phyloP scores from a whole-genome alignment of 225 moss, liverwort and hornwort genomes.

The Climacium dendroides region DNA sequence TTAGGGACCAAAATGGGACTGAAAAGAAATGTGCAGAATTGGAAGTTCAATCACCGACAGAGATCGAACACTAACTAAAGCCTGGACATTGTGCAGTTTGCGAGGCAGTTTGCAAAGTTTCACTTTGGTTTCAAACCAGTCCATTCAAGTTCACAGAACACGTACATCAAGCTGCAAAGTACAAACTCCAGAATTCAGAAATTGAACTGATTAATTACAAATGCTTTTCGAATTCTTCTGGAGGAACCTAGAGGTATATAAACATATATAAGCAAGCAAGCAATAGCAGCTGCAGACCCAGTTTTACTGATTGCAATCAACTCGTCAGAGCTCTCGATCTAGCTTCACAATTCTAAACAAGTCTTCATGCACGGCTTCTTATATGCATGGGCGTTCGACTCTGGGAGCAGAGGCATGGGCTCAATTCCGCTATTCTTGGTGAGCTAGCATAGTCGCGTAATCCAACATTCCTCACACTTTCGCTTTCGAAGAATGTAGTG shows the following conservation, averaged over 20 bases:
- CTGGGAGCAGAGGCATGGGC: background rate
- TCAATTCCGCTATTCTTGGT: background rate
- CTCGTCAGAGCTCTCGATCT: background rate
- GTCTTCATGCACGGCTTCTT: background rate
- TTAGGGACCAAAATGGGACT: background rate
- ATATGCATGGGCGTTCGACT: background rate
- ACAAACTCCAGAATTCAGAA: background rate
- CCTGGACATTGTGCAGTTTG: background rate
- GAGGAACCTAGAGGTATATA: background rate
- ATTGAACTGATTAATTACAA: background rate
- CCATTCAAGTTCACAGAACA: background rate
- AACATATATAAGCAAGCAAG: background rate
- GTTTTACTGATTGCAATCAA: background rate
- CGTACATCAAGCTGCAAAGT: too few relatives aligned
- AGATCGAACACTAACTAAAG: too few relatives aligned
- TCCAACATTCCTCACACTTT: background rate
- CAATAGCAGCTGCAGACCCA: background rate
- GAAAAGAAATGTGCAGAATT: background rate
- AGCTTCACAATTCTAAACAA: background rate
- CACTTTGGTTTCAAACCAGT: background rate
- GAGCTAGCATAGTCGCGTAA: background rate
- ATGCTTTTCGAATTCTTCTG: background rate
- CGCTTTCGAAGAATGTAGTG: background rate
- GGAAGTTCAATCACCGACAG: background rate
- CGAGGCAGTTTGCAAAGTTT: background rate